Evolutionary conservation across 306 rosid species (phyloP), one percentile per base, ranked within the genome.

Genomic region (Inga laurina): DNA sequence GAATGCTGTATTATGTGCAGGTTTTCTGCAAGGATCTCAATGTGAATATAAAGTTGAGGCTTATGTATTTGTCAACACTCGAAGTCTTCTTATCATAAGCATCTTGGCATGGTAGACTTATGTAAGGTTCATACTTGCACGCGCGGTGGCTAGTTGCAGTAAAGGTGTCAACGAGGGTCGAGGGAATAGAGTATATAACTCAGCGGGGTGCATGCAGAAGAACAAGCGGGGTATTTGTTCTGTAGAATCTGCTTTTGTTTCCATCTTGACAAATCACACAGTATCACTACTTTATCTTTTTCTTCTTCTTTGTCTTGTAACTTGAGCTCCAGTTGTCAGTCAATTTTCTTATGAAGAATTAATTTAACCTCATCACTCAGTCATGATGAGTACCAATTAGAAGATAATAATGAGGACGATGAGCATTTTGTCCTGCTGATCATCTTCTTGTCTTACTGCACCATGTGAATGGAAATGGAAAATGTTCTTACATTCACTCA

Each of bases 261-360:
- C 82, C 72, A 80, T 84, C 85, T 85, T 83, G 77, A 72, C 81
- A 57, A 86, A 72, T 54, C 56, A 61, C 62, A 30, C 68, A 1
- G 62, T 56, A 56, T 21, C 62, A 56, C 62, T 27, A 76, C 91
- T 88, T 88, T 88, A 77, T 74, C 85, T 74, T 80, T 39, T 41
- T 16, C 2, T 57, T 8, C 79, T 77, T 83, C 18, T 74, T 79
- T 59, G 79, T 77, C 85, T 79, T 77, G 78, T 80, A 84, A 69
- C 77, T 86, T 77, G 85, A 10, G 82, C 85, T 59, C 83, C 66
- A 57, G 70, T 68, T 41, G 87, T 86, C 88, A 77, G 86, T 79
- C 87, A 89, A 89, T 84, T 91, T 91, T 88, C 90, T 79, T 85
- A 51, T 37, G 77, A 62, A 73, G 82, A 77, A 82, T 86, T 83